Percentiles rank a stretch among this genome's conserved stretches.
Evolutionary conservation across 176 grass and related monocot species (phyloP).

Genomic region (Panicum miliaceum): DNA sequence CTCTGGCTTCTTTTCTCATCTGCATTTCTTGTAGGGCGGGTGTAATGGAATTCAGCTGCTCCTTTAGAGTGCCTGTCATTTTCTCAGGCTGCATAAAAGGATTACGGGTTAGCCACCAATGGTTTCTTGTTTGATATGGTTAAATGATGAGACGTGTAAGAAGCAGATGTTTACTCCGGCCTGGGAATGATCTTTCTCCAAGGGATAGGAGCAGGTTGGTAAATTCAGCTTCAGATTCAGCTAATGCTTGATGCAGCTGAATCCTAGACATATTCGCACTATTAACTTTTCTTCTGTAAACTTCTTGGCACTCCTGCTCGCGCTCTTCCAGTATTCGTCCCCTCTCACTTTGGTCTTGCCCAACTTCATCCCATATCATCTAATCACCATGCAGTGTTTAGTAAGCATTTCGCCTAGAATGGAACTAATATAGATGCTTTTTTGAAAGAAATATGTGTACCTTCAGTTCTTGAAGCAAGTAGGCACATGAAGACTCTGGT

Average conservation of each 20-base stretch:
- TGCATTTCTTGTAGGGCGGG: slow-evolving; percentile 98
- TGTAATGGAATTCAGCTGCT: slow-evolving; percentile 91
- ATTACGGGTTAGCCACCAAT: slow-evolving; percentile 46
- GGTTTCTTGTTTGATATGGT: slow-evolving; percentile 15
- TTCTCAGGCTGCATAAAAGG: slow-evolving; percentile 77
- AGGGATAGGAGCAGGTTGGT: slow-evolving; percentile 96
- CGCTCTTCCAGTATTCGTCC: slow-evolving; percentile 75
- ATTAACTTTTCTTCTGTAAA: slow-evolving; percentile 93
- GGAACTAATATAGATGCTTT: slow-evolving; percentile 9
- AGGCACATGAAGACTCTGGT: slow-evolving; percentile 82
- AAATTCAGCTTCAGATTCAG: slow-evolving; percentile 90
- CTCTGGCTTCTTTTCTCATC: slow-evolving; percentile 74
- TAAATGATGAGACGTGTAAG: background rate
- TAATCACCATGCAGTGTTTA: slow-evolving; percentile 33
- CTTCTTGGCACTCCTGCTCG: slow-evolving; percentile 82
- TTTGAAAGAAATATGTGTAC: slow-evolving; percentile 43
- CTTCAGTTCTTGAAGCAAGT: slow-evolving; percentile 94
- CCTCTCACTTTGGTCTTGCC: slow-evolving; percentile 72
- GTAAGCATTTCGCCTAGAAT: slow-evolving; percentile 2
- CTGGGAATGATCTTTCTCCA: slow-evolving; percentile 92
- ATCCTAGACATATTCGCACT: slow-evolving; percentile 78
- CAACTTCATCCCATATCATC: slow-evolving; percentile 99
- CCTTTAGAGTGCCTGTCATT: slow-evolving; percentile 80
- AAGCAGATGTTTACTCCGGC: slow-evolving; percentile 60
- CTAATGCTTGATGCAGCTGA: slow-evolving; percentile 91